Evolutionary conservation across 768 basidiomycete species (phyloP), one percentile per base, ranked within the genome.

Genomic region (Fomitopsis serialis): DNA sequence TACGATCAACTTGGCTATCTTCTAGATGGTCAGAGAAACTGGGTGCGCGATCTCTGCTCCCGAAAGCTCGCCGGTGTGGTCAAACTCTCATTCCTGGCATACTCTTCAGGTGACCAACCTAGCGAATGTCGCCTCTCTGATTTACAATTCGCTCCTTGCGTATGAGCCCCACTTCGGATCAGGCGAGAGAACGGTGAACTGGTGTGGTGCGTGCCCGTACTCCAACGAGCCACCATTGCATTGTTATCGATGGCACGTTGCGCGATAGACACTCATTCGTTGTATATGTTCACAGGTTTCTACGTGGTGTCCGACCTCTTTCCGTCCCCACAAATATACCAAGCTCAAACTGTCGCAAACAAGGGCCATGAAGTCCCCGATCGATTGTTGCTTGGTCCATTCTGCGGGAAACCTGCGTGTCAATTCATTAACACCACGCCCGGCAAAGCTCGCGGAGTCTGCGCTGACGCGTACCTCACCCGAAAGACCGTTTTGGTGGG

Each of bases 391-490:
- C 70, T 94, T 6, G 92, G 87, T 0, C 92, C 93, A 0, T 97
- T 95, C 70, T 86, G 84, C 59, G 94, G 94, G 49, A 89, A 87
- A 60, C 95, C 94, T 1, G 95, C 95, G 0, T 98, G 95, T 67
- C 88, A 91, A 61, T 83, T 78, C 60, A 93, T 97, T 66, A 72
- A 78, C 53, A 74, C 81, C 40, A 63, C 73, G 4, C 75, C 72
- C 0, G 81, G 78, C 11, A 74, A 74, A 10, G 58, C 72, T 1
- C 77, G 79, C n/a, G 92, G 94, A 25, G 94, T 97, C 11, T 97
- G 94, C 66, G 89, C 92, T 6, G 85, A 84, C 47, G 85, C 87
- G 1, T 96, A 81, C 67, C 51, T 84, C 13, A 74, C 74, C 47
- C 68, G 66, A 42, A 63, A 72, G 58, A 80, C 86, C 0, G 50